Evolutionary conservation across 352 stramenopile genomes (phyloP), one percentile per base, ranked within the genome.

Genomic region (Blastocystis sp.): DNA sequence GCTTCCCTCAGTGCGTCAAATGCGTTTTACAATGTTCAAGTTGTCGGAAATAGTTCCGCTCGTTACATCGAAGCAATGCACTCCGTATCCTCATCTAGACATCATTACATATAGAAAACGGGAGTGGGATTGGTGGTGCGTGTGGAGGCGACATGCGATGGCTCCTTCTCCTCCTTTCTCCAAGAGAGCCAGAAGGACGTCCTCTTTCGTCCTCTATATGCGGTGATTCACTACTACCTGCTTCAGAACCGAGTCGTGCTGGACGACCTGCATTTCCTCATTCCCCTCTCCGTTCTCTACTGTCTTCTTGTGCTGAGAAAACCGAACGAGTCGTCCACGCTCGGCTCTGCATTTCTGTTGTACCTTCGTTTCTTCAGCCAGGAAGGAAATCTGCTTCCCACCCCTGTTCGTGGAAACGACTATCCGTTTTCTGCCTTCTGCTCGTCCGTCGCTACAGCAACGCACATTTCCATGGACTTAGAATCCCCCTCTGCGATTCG

Each of bases 201-300:
- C 2, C 65, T 69, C 21, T 84, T 70, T 28, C 74, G 56, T 38
- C 34, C 52, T 52, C 14, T 84, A 2, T 84, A 69, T 48, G 11
- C 53, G 11, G 45, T 69, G 2, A 69, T 69, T 14, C 67, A 84
- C 14, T 84, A 67, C 34, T 84, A 66, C 28, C 66, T 84, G 10
- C 9, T 69, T 38, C 74, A 84, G 56, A 61, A 67, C 41, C 19
- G 48, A 19, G 34, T 84, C 2, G 52, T 41, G 40, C 19, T 7
- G 5, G 48, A 56, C 48, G 48, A 56, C 48, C 14, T 17, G 21
- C 9, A 21, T 59, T 48, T 3, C 48, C n/a, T 45, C 11, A 56
- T 56, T 60, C 66, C 66, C 28, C 66, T 59, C 48, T 59, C 23
- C 28, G 66, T 76, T 9, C 48, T 76, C 41, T 76, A 56, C 66